phyloP scores from a whole-genome alignment of 179 eudicot genomes.

The Corrigiola litoralis region DNA sequence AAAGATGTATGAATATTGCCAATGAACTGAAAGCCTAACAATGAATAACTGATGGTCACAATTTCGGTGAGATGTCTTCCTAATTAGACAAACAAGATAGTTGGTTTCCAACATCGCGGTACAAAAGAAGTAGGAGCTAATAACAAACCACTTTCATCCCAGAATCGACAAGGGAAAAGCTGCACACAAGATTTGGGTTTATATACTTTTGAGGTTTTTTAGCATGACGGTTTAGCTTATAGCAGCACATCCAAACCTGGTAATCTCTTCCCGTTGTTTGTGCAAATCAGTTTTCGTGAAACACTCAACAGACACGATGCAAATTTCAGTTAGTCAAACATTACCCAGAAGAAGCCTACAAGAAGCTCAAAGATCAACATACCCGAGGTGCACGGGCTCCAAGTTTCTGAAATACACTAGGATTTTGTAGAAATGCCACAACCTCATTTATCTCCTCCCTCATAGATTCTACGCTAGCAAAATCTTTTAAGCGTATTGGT shows the following conservation, averaged over 20 bases:
- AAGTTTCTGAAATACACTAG: constrained; percentile 78
- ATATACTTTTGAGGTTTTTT: no score
- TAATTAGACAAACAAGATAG: neutral
- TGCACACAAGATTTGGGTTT: neutral
- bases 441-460: constrained; percentile 91
- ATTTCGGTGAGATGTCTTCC: neutral
- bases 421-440: constrained; percentile 81
- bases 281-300: neutral
- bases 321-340: neutral
- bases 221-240: neutral
- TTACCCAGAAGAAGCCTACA: neutral
- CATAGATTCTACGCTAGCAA: constrained; percentile 80
- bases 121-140: no score
- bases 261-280: neutral
- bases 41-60: neutral
- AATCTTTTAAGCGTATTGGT: constrained; percentile 72
- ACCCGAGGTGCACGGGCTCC: constrained; percentile 99
- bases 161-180: neutral
- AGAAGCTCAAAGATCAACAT: constrained; percentile 23
- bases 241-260: neutral
- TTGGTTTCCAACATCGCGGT: no score
- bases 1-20: neutral
- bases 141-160: neutral
- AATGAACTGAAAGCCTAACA: neutral
- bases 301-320: neutral